Evolutionary conservation across 2,329 filamentous ascomycete species (phyloP), one percentile per base, ranked within the genome.

Genomic region (Coniochaeta sp.): DNA sequence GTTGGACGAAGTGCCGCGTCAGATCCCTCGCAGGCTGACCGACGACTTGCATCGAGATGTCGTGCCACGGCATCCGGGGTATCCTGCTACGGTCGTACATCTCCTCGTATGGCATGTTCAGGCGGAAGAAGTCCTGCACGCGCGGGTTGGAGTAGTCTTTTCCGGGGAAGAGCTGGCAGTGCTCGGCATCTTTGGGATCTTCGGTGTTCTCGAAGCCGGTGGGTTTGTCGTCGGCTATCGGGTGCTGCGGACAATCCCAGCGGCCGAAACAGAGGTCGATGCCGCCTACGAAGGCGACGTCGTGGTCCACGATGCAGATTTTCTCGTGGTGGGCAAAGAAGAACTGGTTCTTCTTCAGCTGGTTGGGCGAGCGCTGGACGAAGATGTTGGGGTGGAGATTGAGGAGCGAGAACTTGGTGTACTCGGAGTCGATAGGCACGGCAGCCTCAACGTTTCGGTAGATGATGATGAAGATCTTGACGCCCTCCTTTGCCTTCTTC

Each of bases 301-400:
- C 94, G 63, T 97, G 94, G 65, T 99, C 94, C 16, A 99, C 88
- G 35, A 99, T 84, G 63, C 91, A 92, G n/a, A 99, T 81, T 70
- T 99, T 99, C 67, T 99, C 94, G 69, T 99, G 94, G 65, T 99
- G 94, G 1, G 94, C 94, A 77, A 95, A 99, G 75, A 99, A 99
- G 73, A 99, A 99, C 45, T 96, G 95, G 62, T 97, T 97, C 71
- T 99, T 95, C 63, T 95, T 89, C 70, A 97, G 91, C 69, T 99
- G 94, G 61, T 99, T 96, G 0, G 94, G 94, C 3, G 94, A 97
- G 61, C 94, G 79, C 65, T 97, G 91, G 13, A 99, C 91, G 61
- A 96, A 96, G 56, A 99, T 85, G 66, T 99, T 99, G 20, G 91
- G 91, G 61, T 97, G 92, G 7, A 99, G 78, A 64, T 97, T 95